Evolutionary conservation across 23 red algal species (phyloP), one percentile per base, ranked within the genome.

Genomic region (Gracilaria gracilis): DNA sequence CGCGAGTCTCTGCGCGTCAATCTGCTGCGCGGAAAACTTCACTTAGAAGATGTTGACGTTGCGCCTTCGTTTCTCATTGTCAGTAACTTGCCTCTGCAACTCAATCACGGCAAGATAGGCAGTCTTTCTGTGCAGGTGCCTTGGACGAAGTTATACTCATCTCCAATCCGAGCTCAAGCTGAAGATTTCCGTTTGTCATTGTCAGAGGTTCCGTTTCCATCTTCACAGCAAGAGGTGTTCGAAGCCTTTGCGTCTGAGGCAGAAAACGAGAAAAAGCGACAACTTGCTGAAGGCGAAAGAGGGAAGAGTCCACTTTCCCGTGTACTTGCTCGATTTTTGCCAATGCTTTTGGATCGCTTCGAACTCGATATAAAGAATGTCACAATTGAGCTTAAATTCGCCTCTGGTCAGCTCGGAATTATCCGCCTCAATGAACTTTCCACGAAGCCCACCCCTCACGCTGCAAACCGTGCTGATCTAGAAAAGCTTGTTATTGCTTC

Each of bases 291-390:
- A 31, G 87, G 71, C 4, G 87, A 90, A 67, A 79, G 64, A 55
- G 76, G 54, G 35, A 74, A 81, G 58, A 77, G 67, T 9, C 46
- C 87, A 44, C 38, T 90, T 33, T 61, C 76, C 0, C 46, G 87
- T 33, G 50, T 74, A 24, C 59, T 90, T 9, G 7, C 28, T 19
- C 71, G 74, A 58, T 34, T 90, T 25, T 16, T 90, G 33, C 87
- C 87, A n/a, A 61, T 80, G 75, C 44, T 90, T 48, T 36, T 90
- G 57, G 57, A 90, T 66, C 87, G 87, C 36, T 71, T 90, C 17
- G 87, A 90, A 36, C 42, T 75, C 21, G 21, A 80, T 71, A 33
- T 90, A 53, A 64, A 54, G 25, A 74, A 90, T 67, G 64, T 90
- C 3, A 80, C 53, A 0, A 57, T 90, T 57, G 57, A 66, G 28